These are phyloP conservation scores for Phellopilus nigrolimitatus DNA, from an alignment of 1,284 basidiomycete genomes.

Conservation along the genomic window DNA sequence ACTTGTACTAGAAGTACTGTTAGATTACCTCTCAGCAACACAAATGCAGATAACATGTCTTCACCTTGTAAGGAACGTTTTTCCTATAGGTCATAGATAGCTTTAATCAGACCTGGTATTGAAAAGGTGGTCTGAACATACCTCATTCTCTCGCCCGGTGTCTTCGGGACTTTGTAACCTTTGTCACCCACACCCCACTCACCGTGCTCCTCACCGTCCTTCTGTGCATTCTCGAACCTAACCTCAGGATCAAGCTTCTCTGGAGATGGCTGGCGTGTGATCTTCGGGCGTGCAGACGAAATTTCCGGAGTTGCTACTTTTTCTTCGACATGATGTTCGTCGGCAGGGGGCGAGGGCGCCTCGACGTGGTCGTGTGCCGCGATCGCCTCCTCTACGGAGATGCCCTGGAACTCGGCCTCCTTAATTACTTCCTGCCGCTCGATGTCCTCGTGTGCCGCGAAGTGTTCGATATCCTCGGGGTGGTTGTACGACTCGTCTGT, in stretches of 20 bases:
- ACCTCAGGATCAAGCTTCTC: constrained; percentile 62
- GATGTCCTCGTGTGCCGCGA: constrained; percentile 83
- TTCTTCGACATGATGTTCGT: constrained; percentile 26
- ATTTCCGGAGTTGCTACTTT: constrained; percentile 22
- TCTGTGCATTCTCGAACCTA: constrained; percentile 51
- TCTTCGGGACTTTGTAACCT: constrained; percentile 73
- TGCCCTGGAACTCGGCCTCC: constrained; percentile 78
- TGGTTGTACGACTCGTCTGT: constrained; percentile 93
- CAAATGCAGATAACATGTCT: constrained; percentile 21
- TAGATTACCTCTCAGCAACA: constrained; percentile 36
- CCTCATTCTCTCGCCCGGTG: constrained; percentile 67
- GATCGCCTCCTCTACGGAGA: constrained; percentile 66
- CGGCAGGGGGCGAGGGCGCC: constrained; percentile 11
- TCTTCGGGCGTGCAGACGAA: constrained; percentile 38
- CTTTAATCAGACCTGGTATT: background rate
- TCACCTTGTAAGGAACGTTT: constrained; percentile 83
- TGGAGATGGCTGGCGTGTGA: constrained; percentile 51
- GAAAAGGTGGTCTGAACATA: constrained; percentile 29
- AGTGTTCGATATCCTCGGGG: constrained; percentile 87
- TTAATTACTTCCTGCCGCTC: constrained; percentile 82
- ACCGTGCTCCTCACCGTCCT: constrained; percentile 45
- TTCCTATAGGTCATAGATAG: constrained; percentile 38
- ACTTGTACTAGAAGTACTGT: constrained; percentile 75
- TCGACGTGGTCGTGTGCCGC: constrained; percentile 40
- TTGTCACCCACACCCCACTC: constrained; percentile 70